Percentiles rank a stretch among this genome's conserved stretches.
Conservation (phyloP, 2,329 filamentous ascomycete genomes). For the Aspergillus spinulosporus region DNA sequence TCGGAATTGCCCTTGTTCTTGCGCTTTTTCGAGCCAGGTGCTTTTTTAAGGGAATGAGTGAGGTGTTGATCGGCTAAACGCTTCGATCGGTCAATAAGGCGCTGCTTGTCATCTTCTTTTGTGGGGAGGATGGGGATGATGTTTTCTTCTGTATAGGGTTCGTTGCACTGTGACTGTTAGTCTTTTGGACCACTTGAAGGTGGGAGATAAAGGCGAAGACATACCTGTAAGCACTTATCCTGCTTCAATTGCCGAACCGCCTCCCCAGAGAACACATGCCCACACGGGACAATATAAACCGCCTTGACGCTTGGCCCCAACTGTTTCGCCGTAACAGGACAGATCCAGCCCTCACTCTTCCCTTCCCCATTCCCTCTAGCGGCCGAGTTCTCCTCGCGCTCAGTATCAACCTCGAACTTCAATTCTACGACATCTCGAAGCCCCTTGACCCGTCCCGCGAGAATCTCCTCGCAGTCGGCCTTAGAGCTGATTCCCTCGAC, state of each 20-base stretch:
- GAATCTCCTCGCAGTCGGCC: conserved; percentile 62
- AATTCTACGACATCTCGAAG: conserved; percentile 86
- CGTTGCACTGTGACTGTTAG: conserved; percentile 63
- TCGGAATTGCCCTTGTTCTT: conserved; percentile 63
- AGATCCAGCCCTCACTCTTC: conserved; percentile 66
- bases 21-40: conserved; percentile 65
- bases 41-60: conserved; percentile 87
- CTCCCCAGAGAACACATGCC: conserved; percentile 87
- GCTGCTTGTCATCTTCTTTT: conserved; percentile 67
- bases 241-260: conserved; percentile 77
- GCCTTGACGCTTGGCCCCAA: conserved; percentile 76
- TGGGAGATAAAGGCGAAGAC: conserved; percentile 15
- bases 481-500: conserved; percentile 53
- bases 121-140: conserved; percentile 79
- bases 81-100: conserved; percentile 65
- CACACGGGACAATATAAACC: conserved; percentile 91
- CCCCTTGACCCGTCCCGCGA: conserved; percentile 68
- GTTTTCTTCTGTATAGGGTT: conserved; percentile 70
- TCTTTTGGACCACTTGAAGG: not conserved
- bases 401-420: conserved; percentile 64
- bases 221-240: conserved; percentile 60
- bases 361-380: conserved; percentile 36
- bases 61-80: conserved; percentile 71
- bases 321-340: conserved; percentile 83
- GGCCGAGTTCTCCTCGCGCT: conserved; percentile 40